Evolutionary conservation across 306 rosid species (phyloP).

Genomic region (Rosa rugosa): DNA sequence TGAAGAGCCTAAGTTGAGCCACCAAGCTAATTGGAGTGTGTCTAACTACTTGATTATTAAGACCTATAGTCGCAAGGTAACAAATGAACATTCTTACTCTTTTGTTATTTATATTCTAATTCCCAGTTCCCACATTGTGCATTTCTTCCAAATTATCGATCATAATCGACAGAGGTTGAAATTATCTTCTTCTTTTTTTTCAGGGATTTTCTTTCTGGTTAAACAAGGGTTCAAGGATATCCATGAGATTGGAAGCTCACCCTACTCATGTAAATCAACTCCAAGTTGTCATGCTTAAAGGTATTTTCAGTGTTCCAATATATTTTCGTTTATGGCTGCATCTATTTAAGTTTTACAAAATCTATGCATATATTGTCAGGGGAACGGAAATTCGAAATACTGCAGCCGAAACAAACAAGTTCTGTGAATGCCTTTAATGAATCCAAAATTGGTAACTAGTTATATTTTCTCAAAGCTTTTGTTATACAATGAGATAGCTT

Average conservation of each 20-base stretch:
- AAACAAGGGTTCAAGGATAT: slow-evolving; percentile 64
- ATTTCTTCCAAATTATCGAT: slow-evolving; percentile 2
- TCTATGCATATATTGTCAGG: slow-evolving; percentile 40
- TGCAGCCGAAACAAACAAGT: slow-evolving; percentile 31
- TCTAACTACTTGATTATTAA: slow-evolving; percentile 41
- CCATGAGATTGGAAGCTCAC: slow-evolving; percentile 59
- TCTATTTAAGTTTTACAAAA: neutral
- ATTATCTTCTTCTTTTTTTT: neutral
- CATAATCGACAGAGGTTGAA: slow-evolving; percentile 8
- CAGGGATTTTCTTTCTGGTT: slow-evolving; percentile 74
- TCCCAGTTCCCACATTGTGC: neutral
- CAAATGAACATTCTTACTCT: neutral
- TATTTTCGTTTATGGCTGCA: neutral
- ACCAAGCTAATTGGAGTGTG: slow-evolving; percentile 47
- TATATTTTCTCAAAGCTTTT: neutral
- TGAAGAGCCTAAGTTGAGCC: slow-evolving; percentile 52
- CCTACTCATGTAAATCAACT: slow-evolving; percentile 37
- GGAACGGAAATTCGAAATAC: slow-evolving; percentile 31
- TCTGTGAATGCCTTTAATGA: slow-evolving; percentile 13
- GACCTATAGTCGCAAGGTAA: slow-evolving; percentile 57
- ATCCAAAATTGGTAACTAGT: slow-evolving; percentile 37
- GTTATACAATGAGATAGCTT: neutral
- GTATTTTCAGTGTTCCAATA: slow-evolving; percentile 21
- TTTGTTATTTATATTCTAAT: neutral
- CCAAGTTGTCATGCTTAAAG: slow-evolving; percentile 55